These are phyloP conservation scores for Cutaneotrichosporon daszewskae DNA, from an alignment of 1,284 basidiomycete species.

Conservation along the genomic window DNA sequence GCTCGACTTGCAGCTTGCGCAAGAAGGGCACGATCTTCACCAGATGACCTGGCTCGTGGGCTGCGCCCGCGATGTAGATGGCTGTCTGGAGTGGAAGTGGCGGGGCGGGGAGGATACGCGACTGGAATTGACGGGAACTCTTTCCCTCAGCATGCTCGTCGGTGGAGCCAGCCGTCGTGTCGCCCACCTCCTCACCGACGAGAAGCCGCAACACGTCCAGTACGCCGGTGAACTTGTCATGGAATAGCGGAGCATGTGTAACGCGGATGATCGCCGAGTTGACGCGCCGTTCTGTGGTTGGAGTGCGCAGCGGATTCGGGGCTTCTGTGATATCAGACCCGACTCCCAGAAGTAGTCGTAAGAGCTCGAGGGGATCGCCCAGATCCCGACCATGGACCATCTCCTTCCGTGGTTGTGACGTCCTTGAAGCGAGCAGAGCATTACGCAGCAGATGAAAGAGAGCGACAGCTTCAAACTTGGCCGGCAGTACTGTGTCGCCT, in stretches of 20 bases:
- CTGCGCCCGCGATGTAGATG: no score
- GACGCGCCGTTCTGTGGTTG: no score
- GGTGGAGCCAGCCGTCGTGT: no score
- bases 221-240: no score
- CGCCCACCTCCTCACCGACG: neutral
- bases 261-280: neutral
- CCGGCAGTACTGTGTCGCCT: neutral
- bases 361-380: neutral
- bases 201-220: neutral
- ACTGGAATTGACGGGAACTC: neutral
- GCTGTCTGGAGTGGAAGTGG: no score
- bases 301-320: neutral
- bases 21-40: no score
- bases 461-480: neutral
- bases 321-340: no score
- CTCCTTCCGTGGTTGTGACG: neutral
- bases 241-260: no score
- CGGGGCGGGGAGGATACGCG: no score
- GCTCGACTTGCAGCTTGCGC: no score
- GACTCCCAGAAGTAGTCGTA: neutral
- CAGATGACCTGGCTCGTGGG: no score
- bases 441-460: neutral
- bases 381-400: neutral
- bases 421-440: neutral
- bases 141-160: no score